Conservation (phyloP, 108 stramenopile species). For the Conticribra guillardii region DNA sequence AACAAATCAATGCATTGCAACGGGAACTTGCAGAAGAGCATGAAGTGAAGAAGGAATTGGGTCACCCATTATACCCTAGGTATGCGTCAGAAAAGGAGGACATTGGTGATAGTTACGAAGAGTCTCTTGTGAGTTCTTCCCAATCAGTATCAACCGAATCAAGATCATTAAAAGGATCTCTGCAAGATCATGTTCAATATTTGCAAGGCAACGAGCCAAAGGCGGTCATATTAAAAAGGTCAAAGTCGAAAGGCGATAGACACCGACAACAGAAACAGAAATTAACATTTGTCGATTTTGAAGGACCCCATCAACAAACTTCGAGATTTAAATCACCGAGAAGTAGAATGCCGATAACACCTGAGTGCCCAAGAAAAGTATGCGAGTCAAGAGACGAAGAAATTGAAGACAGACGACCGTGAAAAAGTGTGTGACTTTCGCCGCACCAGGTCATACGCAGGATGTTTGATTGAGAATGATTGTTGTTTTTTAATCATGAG, state of each 20-base stretch:
- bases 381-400: neutral
- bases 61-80: neutral
- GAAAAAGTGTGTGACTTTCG: no score
- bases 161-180: no score
- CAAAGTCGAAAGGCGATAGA: no score
- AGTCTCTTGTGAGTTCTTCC: no score
- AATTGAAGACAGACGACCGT: no score
- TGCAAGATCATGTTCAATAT: no score
- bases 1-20: conserved; percentile 10
- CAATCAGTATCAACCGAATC: no score
- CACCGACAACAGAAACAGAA: neutral
- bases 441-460: no score
- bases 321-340: neutral
- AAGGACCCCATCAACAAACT: neutral
- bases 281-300: neutral
- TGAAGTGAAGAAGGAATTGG: conserved; percentile 4
- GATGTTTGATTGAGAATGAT: no score
- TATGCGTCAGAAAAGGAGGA: neutral
- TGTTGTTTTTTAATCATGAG: no score
- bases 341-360: neutral
- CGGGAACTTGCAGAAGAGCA: conserved; percentile 19
- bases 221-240: no score
- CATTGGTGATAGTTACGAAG: neutral
- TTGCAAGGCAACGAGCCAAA: no score
- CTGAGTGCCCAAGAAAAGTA: neutral